Evolutionary conservation across 805 yeast species (phyloP).

Genomic region (Monosporozyma servazzii): DNA sequence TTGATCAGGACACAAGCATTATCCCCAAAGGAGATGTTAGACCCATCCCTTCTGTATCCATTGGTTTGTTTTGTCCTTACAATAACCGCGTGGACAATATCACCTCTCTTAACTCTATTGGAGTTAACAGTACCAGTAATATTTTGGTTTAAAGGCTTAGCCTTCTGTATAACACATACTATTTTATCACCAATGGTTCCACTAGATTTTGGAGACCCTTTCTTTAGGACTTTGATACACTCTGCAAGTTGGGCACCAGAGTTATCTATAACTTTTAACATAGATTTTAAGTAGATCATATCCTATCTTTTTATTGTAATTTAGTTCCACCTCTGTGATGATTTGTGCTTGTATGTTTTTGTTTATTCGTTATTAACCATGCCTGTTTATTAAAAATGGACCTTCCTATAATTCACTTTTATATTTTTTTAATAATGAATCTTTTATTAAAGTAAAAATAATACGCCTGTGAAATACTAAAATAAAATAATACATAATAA

Average conservation of each 20-base stretch:
- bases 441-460: background rate
- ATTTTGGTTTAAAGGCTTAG: conserved; percentile 64
- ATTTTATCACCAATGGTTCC: conserved; percentile 87
- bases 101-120: conserved; percentile 87
- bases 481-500: background rate
- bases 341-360: background rate
- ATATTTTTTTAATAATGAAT: background rate
- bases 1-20: conserved; percentile 94
- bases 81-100: conserved; percentile 88
- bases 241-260: conserved; percentile 92
- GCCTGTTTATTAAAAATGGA: background rate
- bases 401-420: background rate
- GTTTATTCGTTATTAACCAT: background rate
- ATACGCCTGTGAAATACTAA: background rate
- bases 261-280: conserved; percentile 87
- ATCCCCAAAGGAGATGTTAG: conserved; percentile 81
- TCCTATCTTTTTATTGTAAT: background rate
- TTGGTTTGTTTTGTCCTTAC: conserved; percentile 80
- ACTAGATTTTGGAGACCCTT: conserved; percentile 65
- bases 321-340: background rate
- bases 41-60: conserved; percentile 74
- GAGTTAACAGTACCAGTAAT: conserved; percentile 65
- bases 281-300: conserved; percentile 84
- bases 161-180: conserved; percentile 89
- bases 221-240: conserved; percentile 89